phyloP scores from a whole-genome alignment of 495 filamentous ascomycete species.

The Aspergillus cavernicola region DNA sequence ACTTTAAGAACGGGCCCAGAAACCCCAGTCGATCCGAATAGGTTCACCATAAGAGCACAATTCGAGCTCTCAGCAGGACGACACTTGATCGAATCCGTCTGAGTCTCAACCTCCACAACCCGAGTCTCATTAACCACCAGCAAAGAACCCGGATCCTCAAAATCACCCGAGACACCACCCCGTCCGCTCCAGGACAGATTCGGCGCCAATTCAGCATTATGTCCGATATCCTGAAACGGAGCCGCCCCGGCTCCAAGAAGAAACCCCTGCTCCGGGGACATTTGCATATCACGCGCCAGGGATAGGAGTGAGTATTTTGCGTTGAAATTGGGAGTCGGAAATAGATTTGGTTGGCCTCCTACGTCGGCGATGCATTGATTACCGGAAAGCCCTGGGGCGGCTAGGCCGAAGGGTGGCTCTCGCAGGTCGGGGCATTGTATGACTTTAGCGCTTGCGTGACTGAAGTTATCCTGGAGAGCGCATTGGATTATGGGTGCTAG shows the following conservation, averaged over 20 bases:
- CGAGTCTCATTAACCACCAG: constrained; percentile 16
- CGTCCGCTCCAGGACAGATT: constrained; percentile 26
- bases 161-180: constrained; percentile 1
- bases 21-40: constrained; percentile 30
- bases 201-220: constrained; percentile 37
- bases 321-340: constrained; percentile 27
- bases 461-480: constrained; percentile 27
- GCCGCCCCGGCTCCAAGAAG: constrained; percentile 36
- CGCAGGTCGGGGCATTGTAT: constrained; percentile 35
- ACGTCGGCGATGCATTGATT: constrained; percentile 35
- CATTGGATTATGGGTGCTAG: constrained; percentile 20
- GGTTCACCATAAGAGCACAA: constrained; percentile 38
- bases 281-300: constrained; percentile 30
- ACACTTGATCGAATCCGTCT: neutral
- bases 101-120: neutral
- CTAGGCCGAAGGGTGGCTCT: constrained; percentile 33
- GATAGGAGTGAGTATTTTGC: constrained; percentile 29
- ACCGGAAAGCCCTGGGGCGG: constrained; percentile 32
- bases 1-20: constrained; percentile 33
- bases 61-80: constrained; percentile 17
- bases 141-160: constrained; percentile 16
- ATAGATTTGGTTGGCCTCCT: constrained; percentile 34
- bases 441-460: constrained; percentile 18
- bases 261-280: constrained; percentile 22
- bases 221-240: constrained; percentile 37